Evolutionary conservation across 768 basidiomycete species (phyloP).

Genomic region (Asterophora lycoperdoides): DNA sequence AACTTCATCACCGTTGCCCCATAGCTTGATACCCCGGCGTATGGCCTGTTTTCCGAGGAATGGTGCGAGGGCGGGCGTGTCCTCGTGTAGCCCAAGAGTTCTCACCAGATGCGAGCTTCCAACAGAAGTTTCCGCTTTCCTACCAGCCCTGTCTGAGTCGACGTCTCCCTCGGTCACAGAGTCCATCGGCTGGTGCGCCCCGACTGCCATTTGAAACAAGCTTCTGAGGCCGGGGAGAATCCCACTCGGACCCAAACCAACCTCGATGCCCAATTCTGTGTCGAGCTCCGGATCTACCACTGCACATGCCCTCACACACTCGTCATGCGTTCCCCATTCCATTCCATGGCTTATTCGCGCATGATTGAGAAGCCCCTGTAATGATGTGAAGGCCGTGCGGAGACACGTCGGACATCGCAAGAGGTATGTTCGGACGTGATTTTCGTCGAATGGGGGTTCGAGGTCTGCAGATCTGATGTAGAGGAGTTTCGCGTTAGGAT

Average conservation of each 20-base stretch:
- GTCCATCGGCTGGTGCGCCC: slow-evolving; percentile 14
- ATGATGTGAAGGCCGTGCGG: slow-evolving; percentile 42
- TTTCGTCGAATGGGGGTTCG: slow-evolving; percentile 18
- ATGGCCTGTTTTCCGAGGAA: slow-evolving; percentile 42
- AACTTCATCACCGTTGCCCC: slow-evolving; percentile 29
- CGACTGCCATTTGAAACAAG: slow-evolving; percentile 48
- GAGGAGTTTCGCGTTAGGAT: slow-evolving; percentile 29
- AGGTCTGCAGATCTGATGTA: slow-evolving; percentile 33
- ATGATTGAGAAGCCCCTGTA: slow-evolving; percentile 54
- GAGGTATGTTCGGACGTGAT: slow-evolving; percentile 28
- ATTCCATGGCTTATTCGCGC: slow-evolving; percentile 44
- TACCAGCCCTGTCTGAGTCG: not conserved
- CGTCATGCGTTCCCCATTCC: slow-evolving; percentile 54
- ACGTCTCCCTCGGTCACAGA: not conserved
- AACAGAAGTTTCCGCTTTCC: slow-evolving; percentile 2
- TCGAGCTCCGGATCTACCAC: slow-evolving; percentile 37
- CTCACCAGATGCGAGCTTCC: slow-evolving; percentile 28
- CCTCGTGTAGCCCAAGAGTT: slow-evolving; percentile 45
- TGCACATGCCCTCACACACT: slow-evolving; percentile 49
- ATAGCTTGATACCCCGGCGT: slow-evolving; percentile 40
- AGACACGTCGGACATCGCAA: slow-evolving; percentile 44
- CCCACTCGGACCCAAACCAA: slow-evolving; percentile 37
- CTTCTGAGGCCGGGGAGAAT: slow-evolving; percentile 44
- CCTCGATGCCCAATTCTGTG: slow-evolving; percentile 37
- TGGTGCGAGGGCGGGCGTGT: slow-evolving; percentile 46